Evolutionary conservation across 345 rosid species (phyloP), one percentile per base, ranked within the genome.

Genomic region (Syzygium aromaticum): DNA sequence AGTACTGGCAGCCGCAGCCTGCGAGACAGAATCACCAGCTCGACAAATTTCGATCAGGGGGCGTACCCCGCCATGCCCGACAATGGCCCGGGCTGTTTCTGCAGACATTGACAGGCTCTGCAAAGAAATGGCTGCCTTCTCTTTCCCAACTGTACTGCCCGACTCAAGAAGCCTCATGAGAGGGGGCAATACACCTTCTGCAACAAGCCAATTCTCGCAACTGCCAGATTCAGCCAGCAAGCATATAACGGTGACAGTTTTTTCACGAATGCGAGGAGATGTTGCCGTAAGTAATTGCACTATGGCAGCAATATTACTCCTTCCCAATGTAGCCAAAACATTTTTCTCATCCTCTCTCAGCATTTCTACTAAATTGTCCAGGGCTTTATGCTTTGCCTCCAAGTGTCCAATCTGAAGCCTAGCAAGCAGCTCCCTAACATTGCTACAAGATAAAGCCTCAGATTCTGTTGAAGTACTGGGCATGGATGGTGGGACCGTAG

Each of bases 321-420:
- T 90, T 3, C 95, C 94, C 38, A 98, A 49, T 54, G 93, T 95
- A 14, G 94, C 87, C 88, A 95, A 87, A 61, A 96, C 94, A 54
- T 89, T 87, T 61, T 94, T 95, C 89, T 96, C 98, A 61, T 96
- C 99, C 84, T 98, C 98, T 90, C 94, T 96, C 98, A 98, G 94
- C 63, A 93, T 88, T 86, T 96, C 97, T 2, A 94, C 94, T 3
- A 98, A 93, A 57, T 90, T 88, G 87, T 94, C 98, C 14, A 98
- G 93, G 15, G 99, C 99, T 89, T 88, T 93, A 57, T 95, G 98
- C 90, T 98, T 96, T 1, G 99, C 94, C 89, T 96, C 99, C 94
- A 96, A 88, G 86, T 98, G 98, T 67, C 99, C 98, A 22, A 98
- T 96, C 90, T 98, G 99, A 89, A 98, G 98, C 86, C 99, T 90